Percentiles rank a stretch among this genome's conserved stretches.
These are phyloP conservation scores for Botrytis tulipae DNA, from an alignment of 2,329 filamentous ascomycete genomes.

Conservation along the genomic window DNA sequence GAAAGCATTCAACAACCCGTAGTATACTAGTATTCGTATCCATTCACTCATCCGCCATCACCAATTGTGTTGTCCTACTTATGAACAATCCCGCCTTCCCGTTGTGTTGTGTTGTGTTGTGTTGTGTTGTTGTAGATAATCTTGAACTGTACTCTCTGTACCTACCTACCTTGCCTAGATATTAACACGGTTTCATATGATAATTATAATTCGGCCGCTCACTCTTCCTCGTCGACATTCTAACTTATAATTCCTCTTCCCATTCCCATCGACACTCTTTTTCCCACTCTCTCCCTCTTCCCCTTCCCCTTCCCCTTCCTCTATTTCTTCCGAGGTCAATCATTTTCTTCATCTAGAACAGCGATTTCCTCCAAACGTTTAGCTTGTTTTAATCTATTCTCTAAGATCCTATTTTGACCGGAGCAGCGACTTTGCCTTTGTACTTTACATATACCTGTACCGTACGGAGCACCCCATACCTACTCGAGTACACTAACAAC, in stretches of 20 bases:
- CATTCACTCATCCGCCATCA: not conserved
- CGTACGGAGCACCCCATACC: constrained; percentile 6
- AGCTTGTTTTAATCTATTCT: constrained; percentile 14
- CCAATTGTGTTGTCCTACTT: not conserved
- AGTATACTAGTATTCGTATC: not conserved
- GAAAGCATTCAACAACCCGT: not conserved
- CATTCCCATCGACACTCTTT: not conserved
- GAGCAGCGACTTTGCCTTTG: not conserved
- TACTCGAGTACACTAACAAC: not conserved
- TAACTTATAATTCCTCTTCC: not conserved
- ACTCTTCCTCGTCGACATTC: not conserved
- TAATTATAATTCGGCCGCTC: not conserved
- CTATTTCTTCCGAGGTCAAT: not conserved
- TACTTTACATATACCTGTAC: not conserved
- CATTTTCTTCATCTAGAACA: not conserved
- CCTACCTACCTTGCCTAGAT: not conserved
- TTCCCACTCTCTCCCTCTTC: not conserved
- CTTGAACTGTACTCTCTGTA: not conserved
- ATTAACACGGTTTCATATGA: constrained; percentile 22
- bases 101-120: not conserved
- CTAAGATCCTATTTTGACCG: not conserved
- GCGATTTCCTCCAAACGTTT: not conserved
- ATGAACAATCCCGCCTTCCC: not conserved
- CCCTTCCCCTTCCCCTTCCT: not conserved
- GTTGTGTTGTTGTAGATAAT: not conserved